phyloP scores from a whole-genome alignment of 345 rosid species.

The Odontarrhena argentea region DNA sequence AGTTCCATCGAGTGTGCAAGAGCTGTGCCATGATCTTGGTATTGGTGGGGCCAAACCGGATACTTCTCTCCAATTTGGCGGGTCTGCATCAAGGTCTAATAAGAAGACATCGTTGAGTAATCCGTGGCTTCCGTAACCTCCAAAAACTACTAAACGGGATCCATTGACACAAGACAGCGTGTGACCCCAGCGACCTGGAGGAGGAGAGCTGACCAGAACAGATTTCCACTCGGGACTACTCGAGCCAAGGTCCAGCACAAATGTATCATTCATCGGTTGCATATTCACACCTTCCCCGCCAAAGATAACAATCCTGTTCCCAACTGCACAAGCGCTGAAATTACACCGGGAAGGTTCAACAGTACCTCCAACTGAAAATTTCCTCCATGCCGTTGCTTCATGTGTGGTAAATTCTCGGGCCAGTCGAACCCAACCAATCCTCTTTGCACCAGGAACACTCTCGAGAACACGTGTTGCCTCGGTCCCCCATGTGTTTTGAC shows the following conservation, averaged over 20 bases:
- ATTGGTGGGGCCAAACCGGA: conserved; percentile 92
- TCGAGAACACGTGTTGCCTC: conserved; percentile 82
- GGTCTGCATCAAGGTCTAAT: conserved; percentile 85
- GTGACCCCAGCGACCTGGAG: conserved; percentile 98
- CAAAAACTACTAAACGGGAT: conserved; percentile 84
- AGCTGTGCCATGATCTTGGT: conserved; percentile 97
- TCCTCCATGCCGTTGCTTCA: conserved; percentile 92
- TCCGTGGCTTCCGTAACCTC: conserved; percentile 91
- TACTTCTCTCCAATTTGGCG: conserved; percentile 90
- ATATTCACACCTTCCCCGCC: conserved; percentile 95
- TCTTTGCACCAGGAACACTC: conserved; percentile 83
- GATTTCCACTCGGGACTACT: conserved; percentile 87
- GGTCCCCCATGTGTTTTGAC: conserved; percentile 93
- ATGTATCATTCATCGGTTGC: conserved; percentile 97
- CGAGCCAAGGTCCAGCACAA: conserved; percentile 81
- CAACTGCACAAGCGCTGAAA: conserved; percentile 92
- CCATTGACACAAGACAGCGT: conserved; percentile 89
- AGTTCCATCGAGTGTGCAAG: conserved; percentile 95
- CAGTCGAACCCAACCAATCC: conserved; percentile 84
- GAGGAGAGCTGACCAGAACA: conserved; percentile 90
- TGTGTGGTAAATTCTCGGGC: conserved; percentile 89
- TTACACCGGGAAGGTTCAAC: conserved; percentile 94
- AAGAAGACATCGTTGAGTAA: conserved; percentile 85
- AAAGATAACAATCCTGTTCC: conserved; percentile 84
- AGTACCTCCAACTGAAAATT: conserved; percentile 83